These are phyloP conservation scores for Geotrichum citri-aurantii DNA, from an alignment of 1,139 yeast species.

Conservation along the genomic window DNA sequence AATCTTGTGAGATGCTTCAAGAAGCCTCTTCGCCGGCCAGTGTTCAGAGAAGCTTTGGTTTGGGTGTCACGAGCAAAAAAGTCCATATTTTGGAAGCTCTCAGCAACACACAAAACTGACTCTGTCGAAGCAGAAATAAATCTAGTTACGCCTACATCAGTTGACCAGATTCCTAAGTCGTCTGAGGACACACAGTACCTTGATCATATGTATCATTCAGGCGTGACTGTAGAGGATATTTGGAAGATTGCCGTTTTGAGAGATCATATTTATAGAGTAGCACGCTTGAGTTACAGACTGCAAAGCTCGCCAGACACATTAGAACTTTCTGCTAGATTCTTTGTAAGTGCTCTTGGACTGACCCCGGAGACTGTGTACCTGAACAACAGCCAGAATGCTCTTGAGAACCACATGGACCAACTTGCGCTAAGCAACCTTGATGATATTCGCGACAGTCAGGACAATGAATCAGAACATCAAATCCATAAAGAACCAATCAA, in stretches of 20 bases:
- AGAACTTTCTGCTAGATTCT: slow-evolving; percentile 5
- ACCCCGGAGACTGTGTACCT: slow-evolving; percentile 1
- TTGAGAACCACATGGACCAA: slow-evolving; percentile 4
- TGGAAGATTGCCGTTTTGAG: slow-evolving; percentile 78
- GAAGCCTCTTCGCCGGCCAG: slow-evolving; percentile 59
- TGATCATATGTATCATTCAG: slow-evolving; percentile 59
- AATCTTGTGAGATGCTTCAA: slow-evolving; percentile 59
- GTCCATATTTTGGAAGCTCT: slow-evolving; percentile 72
- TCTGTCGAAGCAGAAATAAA: slow-evolving; percentile 11
- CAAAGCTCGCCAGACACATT: slow-evolving; percentile 1
- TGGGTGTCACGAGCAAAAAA: slow-evolving; percentile 71
- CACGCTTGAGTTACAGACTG: slow-evolving; percentile 33
- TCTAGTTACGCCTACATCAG: slow-evolving; percentile 16
- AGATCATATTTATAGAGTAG: slow-evolving; percentile 60
- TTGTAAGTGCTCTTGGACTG: background rate
- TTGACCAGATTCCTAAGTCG: slow-evolving; percentile 22
- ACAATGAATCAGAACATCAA: background rate
- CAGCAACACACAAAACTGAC: slow-evolving; percentile 38
- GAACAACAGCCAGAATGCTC: slow-evolving; percentile 6
- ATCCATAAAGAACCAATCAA: background rate
- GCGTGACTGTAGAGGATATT: slow-evolving; percentile 61
- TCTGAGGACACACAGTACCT: slow-evolving; percentile 73
- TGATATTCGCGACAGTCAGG: slow-evolving; percentile 4
- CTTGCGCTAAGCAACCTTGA: slow-evolving; percentile 6
- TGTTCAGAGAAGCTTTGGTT: slow-evolving; percentile 56